Evolutionary conservation across 2,329 filamentous ascomycete genomes (phyloP).

Genomic region (Pseudocercospora fijiensis): DNA sequence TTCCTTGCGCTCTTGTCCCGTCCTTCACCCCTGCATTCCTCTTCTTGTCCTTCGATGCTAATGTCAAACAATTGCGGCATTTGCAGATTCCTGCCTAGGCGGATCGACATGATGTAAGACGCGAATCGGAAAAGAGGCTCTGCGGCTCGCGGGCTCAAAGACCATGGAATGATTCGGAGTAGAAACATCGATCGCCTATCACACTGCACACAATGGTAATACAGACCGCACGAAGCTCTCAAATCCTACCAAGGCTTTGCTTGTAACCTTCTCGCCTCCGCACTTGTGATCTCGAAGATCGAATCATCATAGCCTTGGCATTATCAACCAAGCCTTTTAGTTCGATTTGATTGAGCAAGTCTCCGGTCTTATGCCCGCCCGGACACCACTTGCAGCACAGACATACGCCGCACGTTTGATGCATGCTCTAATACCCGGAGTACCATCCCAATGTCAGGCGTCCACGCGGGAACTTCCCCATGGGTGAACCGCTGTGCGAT

Average conservation of each 20-base stretch:
- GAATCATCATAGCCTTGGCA: not conserved
- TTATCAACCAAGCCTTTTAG: not conserved
- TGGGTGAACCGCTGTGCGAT: not conserved
- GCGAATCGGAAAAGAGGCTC: not conserved
- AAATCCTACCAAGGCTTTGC: not conserved
- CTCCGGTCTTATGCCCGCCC: conserved; percentile 12
- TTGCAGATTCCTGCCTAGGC: not conserved
- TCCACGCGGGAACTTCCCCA: not conserved
- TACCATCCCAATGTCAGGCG: not conserved
- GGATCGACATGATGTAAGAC: not conserved
- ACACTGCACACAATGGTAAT: not conserved
- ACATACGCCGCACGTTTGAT: not conserved
- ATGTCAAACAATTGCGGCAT: not conserved
- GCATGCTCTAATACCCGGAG: not conserved
- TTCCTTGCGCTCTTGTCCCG: conserved; percentile 10
- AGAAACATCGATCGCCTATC: not conserved
- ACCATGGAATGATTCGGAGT: not conserved
- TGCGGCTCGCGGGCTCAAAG: not conserved
- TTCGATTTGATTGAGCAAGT: not conserved
- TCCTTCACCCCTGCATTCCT: not conserved
- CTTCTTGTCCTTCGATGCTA: conserved; percentile 1
- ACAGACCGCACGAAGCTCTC: not conserved
- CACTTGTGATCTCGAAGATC: not conserved
- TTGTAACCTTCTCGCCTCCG: not conserved
- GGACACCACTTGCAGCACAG: conserved; percentile 7